Evolutionary conservation across 345 rosid species (phyloP).

Genomic region (Orychophragmus violaceus): DNA sequence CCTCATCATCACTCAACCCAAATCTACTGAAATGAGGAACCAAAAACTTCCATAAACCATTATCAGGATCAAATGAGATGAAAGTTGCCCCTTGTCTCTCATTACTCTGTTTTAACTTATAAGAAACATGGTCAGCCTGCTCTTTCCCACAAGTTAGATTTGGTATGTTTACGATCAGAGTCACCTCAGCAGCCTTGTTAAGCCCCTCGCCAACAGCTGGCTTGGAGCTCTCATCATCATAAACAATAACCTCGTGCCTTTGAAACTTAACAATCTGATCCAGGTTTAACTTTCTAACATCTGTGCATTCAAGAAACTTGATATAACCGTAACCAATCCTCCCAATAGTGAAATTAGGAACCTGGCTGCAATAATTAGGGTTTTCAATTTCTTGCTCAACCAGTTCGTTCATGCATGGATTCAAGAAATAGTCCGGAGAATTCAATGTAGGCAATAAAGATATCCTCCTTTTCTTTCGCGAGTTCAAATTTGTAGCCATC

Average conservation of each 20-base stretch:
- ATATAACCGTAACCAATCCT: constrained; percentile 71
- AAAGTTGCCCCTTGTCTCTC: constrained; percentile 78
- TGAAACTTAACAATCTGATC: constrained; percentile 64
- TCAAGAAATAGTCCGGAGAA: constrained; percentile 53
- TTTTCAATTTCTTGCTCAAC: constrained; percentile 40
- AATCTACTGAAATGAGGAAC: constrained; percentile 91
- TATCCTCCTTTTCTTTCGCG: constrained; percentile 47
- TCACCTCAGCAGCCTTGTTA: constrained; percentile 87
- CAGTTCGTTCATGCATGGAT: constrained; percentile 60
- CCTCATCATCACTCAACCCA: constrained; percentile 91
- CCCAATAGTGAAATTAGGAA: constrained; percentile 68
- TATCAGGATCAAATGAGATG: constrained; percentile 52
- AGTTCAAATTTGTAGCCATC: background rate
- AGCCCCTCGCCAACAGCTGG: constrained; percentile 77
- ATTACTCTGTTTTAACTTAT: constrained; percentile 40
- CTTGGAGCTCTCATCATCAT: constrained; percentile 68
- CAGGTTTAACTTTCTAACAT: constrained; percentile 62
- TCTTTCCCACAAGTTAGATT: constrained; percentile 24
- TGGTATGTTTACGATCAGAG: constrained; percentile 42
- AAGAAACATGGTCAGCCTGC: constrained; percentile 29
- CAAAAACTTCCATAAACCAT: constrained; percentile 71
- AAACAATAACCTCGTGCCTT: constrained; percentile 68
- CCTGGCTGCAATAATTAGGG: constrained; percentile 68
- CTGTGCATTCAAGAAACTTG: constrained; percentile 69
- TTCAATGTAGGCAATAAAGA: constrained; percentile 46